Conservation (phyloP, 202 grass and related monocot genomes). For the Setaria viridis region DNA sequence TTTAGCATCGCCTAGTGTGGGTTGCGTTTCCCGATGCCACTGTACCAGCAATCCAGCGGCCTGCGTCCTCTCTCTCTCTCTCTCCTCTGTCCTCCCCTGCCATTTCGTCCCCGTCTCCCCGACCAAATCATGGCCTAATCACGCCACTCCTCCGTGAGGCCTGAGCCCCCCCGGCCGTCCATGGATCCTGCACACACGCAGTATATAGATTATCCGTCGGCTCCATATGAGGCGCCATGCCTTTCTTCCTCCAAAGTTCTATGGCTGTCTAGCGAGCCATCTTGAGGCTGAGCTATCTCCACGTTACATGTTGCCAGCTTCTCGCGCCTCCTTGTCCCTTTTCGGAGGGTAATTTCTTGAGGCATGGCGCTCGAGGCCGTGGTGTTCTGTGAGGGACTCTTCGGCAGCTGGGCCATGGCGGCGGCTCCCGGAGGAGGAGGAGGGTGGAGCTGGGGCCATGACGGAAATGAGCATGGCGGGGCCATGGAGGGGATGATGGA, state of each 20-base stretch:
- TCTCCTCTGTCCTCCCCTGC: background rate
- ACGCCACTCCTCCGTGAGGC: slow-evolving; percentile 33
- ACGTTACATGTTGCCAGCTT: slow-evolving; percentile 44
- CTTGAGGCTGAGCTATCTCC: background rate
- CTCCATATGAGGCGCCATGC: background rate
- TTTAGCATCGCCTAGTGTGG: slow-evolving; percentile 14
- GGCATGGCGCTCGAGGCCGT: slow-evolving; percentile 73
- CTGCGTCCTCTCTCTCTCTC: background rate
- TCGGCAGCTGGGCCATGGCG: slow-evolving; percentile 36
- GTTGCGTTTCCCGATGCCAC: slow-evolving; percentile 48
- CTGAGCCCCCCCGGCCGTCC: background rate
- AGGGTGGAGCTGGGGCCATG: slow-evolving; percentile 42
- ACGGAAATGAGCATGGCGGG: background rate
- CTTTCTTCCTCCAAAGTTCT: background rate
- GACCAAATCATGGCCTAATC: slow-evolving; percentile 64
- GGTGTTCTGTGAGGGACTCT: slow-evolving; percentile 62
- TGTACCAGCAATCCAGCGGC: background rate
- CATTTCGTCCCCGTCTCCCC: slow-evolving; percentile 11
- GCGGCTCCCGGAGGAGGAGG: slow-evolving; percentile 19
- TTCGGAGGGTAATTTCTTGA: slow-evolving; percentile 4
- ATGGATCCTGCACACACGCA: background rate
- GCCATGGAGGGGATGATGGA: slow-evolving; percentile 32
- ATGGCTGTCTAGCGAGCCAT: background rate
- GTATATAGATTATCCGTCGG: slow-evolving; percentile 25
- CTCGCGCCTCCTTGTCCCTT: background rate